Base-by-base conservation (phyloP, 768 basidiomycete species). In the Pisolithus sp. region DNA sequence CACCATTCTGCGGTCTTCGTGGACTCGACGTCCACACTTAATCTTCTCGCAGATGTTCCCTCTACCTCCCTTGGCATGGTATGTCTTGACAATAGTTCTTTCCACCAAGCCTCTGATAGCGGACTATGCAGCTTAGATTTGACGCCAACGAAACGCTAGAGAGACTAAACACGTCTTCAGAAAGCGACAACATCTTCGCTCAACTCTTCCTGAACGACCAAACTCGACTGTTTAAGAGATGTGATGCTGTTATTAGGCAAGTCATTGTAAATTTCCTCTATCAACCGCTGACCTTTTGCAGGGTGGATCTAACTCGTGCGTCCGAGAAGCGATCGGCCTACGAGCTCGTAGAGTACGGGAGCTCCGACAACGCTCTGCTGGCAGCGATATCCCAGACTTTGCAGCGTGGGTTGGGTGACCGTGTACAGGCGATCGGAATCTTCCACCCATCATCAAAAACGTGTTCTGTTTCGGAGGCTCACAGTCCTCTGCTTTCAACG, bases 141-240 rank as follows among this genome's bases (percentile, higher is more conserved):
- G 92, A 97, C 61, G 93, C 93, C 0, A 69, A 73, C 36, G 75
- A 78, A 59, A 90, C 93, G 0, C 71, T 95, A 2, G 80, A 85
- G 53, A 66, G 68, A 4, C 71, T 95, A 41, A 80, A 86, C 46
- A 61, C 73, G 36, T 59, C 72, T 1, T 62, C 71, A 5, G 60
- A 71, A 0, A 68, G 74, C 2, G 73, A 75, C 2, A 87, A 93
- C 56, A 75, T 80, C 0, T 93, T 94, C 59, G 70, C 77, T 0
- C 70, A 80, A 17, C 77, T 83, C 7, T 96, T 95, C 62, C 72
- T 95, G 44, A 76, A 77, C 53, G 86, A 93, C 44, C 74, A 81
- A 42, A 80, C 82, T 2, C 78, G 84, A 49, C 67, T 86, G 6
- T 66, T 73, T 2, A 76, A 79, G 24, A 77, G 85, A 18, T 94